Conservation (phyloP, 129 eudicot genomes). For the Silybum marianum region DNA sequence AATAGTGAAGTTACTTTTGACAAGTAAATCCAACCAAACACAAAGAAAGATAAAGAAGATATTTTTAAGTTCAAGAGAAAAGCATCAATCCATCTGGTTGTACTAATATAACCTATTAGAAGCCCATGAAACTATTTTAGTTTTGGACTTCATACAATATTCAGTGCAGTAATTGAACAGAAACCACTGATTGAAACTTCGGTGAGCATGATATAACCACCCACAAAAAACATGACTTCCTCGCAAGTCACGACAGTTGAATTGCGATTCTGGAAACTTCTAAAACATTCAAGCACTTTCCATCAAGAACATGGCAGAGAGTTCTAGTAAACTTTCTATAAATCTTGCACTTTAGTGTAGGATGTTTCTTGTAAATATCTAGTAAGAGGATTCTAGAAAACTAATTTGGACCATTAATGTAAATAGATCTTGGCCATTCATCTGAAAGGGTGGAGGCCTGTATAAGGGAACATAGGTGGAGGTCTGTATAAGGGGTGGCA, state of each 20-base stretch:
- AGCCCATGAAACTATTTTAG: neutral
- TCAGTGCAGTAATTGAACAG: neutral
- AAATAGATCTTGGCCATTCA: neutral
- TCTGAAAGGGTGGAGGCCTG: neutral
- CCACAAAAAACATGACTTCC: neutral
- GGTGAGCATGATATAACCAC: neutral
- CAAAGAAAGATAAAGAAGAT: neutral
- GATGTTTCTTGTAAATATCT: conserved; percentile 4
- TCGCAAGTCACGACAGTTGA: neutral
- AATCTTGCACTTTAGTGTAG: neutral
- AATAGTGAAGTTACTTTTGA: neutral
- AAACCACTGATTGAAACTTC: neutral
- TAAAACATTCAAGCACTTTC: neutral
- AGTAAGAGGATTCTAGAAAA: neutral
- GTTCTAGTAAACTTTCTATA: neutral
- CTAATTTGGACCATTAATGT: neutral
- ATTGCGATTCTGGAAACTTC: neutral
- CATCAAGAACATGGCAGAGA: neutral
- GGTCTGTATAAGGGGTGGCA: neutral
- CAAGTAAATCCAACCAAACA: neutral
- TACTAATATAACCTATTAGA: no score
- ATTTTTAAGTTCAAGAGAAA: neutral
- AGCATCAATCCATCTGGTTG: neutral
- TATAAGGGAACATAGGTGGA: neutral
- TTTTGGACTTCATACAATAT: neutral